These are phyloP conservation scores for Microglena sp. DNA, from an alignment of 139 green algal genomes.

Conservation along the genomic window DNA sequence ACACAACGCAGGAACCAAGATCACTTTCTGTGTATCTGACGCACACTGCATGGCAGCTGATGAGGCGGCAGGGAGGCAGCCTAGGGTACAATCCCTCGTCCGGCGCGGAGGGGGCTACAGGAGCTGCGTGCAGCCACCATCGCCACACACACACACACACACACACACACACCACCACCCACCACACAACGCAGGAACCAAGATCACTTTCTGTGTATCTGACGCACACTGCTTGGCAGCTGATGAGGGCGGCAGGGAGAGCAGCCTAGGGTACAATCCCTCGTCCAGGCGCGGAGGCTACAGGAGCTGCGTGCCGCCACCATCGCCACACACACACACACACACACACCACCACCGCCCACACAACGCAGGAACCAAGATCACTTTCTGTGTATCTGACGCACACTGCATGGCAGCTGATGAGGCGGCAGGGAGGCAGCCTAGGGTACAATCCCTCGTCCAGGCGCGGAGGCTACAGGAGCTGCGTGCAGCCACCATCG, in stretches of 20 bases:
- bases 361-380: too few species aligned
- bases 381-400: background rate
- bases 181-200: background rate
- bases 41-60: too few species aligned
- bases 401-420: slow-evolving; percentile 1
- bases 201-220: slow-evolving; percentile 1
- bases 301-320: background rate
- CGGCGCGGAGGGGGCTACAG: too few species aligned
- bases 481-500: background rate
- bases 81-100: background rate
- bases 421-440: background rate
- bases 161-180: background rate
- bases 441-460: background rate
- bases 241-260: background rate
- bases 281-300: background rate
- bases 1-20: too few species aligned
- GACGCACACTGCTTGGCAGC: slow-evolving; percentile 12
- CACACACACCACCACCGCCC: too few species aligned
- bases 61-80: too few species aligned
- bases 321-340: too few species aligned
- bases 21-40: background rate
- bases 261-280: background rate
- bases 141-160: background rate
- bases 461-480: background rate
- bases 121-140: background rate